Percentiles rank a stretch among this genome's conserved stretches.
phyloP scores from a whole-genome alignment of 2,329 filamentous ascomycete species.

The Colletotrichum truncatum region DNA sequence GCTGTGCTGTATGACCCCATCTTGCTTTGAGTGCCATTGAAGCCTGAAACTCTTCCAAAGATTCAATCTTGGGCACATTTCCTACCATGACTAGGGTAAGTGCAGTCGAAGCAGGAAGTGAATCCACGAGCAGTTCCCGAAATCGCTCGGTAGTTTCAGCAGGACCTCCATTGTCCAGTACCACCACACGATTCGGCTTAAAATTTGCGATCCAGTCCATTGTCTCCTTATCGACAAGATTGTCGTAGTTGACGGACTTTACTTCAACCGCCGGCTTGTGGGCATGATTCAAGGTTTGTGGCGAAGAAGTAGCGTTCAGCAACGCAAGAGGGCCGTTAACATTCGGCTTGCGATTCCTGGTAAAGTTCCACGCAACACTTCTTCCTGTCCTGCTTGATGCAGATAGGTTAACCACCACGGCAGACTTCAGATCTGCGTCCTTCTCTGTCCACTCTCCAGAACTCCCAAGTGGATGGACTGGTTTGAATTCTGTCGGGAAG shows the following conservation, averaged over 20 bases:
- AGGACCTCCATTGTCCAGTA: slow-evolving; percentile 34
- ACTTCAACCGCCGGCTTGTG: not conserved
- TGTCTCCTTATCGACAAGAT: not conserved
- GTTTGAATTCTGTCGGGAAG: slow-evolving; percentile 38
- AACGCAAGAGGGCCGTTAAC: slow-evolving; percentile 34
- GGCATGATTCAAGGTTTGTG: not conserved
- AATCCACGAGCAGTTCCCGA: not conserved
- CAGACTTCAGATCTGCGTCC: slow-evolving; percentile 42
- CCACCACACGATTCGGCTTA: slow-evolving; percentile 30
- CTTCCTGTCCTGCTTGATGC: slow-evolving; percentile 42
- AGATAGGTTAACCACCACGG: slow-evolving; percentile 41
- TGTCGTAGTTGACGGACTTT: slow-evolving; percentile 25
- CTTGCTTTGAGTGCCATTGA: not conserved
- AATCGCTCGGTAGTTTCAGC: slow-evolving; percentile 1
- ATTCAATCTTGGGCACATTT: not conserved
- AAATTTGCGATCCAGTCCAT: slow-evolving; percentile 26
- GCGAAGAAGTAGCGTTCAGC: slow-evolving; percentile 38
- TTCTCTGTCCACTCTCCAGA: slow-evolving; percentile 36
- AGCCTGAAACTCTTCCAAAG: not conserved
- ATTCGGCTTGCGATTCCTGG: slow-evolving; percentile 23
- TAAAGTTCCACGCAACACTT: slow-evolving; percentile 37
- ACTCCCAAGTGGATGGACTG: slow-evolving; percentile 32
- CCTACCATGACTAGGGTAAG: slow-evolving; percentile 4
- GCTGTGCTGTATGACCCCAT: not conserved
- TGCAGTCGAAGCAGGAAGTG: not conserved